phyloP scores from a whole-genome alignment of 2,329 filamentous ascomycete genomes.

The Emmonsia crescens region DNA sequence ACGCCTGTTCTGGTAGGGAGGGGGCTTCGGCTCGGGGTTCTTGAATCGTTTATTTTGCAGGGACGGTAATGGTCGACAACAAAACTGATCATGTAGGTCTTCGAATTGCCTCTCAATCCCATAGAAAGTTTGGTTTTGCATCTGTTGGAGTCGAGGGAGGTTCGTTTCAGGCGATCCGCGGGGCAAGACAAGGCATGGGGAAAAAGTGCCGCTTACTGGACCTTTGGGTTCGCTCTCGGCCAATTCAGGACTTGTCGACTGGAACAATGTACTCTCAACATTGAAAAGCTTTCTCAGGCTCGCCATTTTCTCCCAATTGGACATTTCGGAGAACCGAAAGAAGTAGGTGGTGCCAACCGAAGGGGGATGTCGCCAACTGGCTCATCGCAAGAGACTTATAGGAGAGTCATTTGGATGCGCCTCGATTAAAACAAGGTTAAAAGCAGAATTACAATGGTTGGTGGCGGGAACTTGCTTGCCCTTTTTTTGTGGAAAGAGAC shows the following conservation, averaged over 20 bases:
- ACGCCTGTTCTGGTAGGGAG: slow-evolving; percentile 17
- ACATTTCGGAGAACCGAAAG: background rate
- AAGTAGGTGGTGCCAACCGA: background rate
- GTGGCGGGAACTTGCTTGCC: background rate
- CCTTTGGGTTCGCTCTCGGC: background rate
- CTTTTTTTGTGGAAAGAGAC: background rate
- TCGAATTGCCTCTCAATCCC: slow-evolving; percentile 32
- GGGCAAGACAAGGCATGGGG: background rate
- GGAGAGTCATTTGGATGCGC: background rate
- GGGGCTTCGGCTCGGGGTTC: slow-evolving; percentile 9
- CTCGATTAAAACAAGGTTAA: background rate
- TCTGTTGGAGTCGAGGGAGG: slow-evolving; percentile 15
- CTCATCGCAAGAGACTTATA: background rate
- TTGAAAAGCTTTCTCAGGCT: slow-evolving; percentile 11
- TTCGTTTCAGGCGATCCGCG: slow-evolving; percentile 4
- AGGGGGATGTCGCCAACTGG: background rate
- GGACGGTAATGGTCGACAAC: slow-evolving; percentile 17
- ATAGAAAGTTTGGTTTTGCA: slow-evolving; percentile 23
- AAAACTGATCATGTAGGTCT: slow-evolving; percentile 27
- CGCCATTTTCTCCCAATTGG: slow-evolving; percentile 19
- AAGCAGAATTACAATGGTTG: background rate
- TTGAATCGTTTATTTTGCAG: slow-evolving; percentile 19
- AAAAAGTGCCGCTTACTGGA: slow-evolving; percentile 1
- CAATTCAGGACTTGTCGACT: slow-evolving; percentile 3
- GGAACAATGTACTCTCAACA: slow-evolving; percentile 9